phyloP scores from a whole-genome alignment of 345 rosid genomes.

The Heritiera littoralis region DNA sequence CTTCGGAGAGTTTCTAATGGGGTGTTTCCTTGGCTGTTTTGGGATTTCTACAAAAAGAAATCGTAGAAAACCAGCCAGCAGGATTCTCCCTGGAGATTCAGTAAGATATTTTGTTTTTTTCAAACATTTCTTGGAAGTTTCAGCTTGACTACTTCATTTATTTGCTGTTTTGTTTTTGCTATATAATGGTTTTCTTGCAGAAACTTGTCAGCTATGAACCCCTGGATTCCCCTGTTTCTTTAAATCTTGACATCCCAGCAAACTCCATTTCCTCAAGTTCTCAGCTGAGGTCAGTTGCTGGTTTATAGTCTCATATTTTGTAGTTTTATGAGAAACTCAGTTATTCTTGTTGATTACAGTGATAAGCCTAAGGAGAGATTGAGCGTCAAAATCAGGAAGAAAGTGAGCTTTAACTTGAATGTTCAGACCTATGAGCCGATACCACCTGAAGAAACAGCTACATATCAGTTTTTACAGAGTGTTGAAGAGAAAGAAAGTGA shows the following conservation, averaged over 20 bases:
- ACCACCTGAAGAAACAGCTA: constrained; percentile 33
- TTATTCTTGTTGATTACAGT: constrained; percentile 22
- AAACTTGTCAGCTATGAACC: constrained; percentile 47
- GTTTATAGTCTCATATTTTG: background rate
- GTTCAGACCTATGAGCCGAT: constrained; percentile 74
- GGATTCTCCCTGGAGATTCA: constrained; percentile 51
- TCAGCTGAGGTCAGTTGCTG: constrained; percentile 50
- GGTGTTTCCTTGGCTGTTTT: constrained; percentile 86
- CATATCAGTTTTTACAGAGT: constrained; percentile 32
- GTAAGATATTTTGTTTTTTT: constrained; percentile 32
- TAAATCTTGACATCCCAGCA: constrained; percentile 28
- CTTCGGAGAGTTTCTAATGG: constrained; percentile 47
- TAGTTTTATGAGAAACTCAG: background rate
- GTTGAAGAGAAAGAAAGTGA: constrained; percentile 40
- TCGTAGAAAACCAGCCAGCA: constrained; percentile 46
- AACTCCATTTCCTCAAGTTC: constrained; percentile 33
- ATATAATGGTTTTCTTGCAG: constrained; percentile 34
- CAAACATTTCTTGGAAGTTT: background rate
- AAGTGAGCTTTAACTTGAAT: constrained; percentile 85
- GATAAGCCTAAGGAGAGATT: constrained; percentile 38
- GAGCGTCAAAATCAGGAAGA: constrained; percentile 51
- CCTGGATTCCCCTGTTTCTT: constrained; percentile 49
- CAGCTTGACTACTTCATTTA: background rate
- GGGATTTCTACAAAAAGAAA: constrained; percentile 65
- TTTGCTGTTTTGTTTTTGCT: too few relatives aligned